A percentile compares a stretch with the other conserved stretches of the same genome.
Evolutionary conservation across 495 filamentous ascomycete species (phyloP).

Genomic region (Annulohypoxylon stygium): DNA sequence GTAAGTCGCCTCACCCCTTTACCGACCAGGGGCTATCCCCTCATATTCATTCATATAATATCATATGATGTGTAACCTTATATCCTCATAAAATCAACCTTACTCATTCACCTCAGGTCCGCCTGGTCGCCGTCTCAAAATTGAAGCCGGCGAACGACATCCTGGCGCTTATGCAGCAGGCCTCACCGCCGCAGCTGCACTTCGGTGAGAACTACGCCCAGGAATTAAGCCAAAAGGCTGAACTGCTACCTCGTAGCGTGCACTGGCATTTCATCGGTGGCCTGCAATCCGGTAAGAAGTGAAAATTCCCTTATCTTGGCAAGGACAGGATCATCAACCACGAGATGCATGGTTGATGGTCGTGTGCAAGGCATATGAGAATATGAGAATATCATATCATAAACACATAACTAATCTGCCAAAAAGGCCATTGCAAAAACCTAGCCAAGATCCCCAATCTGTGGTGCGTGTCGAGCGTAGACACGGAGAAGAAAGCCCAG

Average conservation of each 20-base stretch:
- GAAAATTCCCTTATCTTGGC: conserved; percentile 5
- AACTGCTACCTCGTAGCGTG: conserved; percentile 79
- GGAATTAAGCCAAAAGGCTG: conserved; percentile 88
- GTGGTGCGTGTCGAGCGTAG: conserved; percentile 93
- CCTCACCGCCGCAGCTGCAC: conserved; percentile 73
- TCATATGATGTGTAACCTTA: not conserved
- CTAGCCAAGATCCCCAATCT: conserved; percentile 89
- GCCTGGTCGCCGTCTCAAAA: conserved; percentile 94
- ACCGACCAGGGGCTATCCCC: not conserved
- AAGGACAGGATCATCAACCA: not conserved
- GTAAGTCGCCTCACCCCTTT: conserved; percentile 50
- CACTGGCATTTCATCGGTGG: conserved; percentile 97
- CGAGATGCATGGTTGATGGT: not conserved
- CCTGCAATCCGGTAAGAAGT: conserved; percentile 72
- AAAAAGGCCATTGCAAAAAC: conserved; percentile 84
- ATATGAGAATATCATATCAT: not conserved
- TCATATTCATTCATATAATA: not conserved
- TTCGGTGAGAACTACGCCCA: conserved; percentile 99
- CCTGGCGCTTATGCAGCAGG: conserved; percentile 76
- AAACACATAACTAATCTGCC: conserved; percentile 21
- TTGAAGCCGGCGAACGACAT: conserved; percentile 92
- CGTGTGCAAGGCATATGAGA: not conserved
- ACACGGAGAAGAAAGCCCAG: conserved; percentile 85
- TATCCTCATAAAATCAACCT: not conserved
- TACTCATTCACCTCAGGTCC: conserved; percentile 66